Base-by-base conservation (phyloP, 305 asterid species). In the Rubia tinctorum region DNA sequence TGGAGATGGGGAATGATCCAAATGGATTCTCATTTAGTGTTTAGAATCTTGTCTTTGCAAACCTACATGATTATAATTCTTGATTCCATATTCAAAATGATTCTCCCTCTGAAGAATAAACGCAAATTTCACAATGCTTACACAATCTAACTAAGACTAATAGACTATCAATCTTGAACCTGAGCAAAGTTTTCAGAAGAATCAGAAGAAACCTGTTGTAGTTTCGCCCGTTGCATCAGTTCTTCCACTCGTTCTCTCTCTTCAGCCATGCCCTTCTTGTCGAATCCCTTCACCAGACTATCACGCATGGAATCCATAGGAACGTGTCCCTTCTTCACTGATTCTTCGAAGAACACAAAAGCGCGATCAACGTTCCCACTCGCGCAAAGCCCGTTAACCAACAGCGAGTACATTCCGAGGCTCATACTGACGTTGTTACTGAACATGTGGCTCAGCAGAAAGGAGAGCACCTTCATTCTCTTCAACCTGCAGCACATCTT, bases 401-500 rank as follows among this genome's bases (percentile, higher is more conserved):
- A 71, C 73, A 89, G 89, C 22, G 84, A 73, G 78, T 95, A 95
- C 1, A 84, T 87, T 23, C 98, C 96, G 10, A 77, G 84, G 80
- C 89, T 97, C 51, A 89, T 71, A 78, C 91, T 78, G 53, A 95
- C 84, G 55, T 89, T 85, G 39, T 92, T 90, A 71, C 77, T 81
- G 78, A 88, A 89, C 98, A 95, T 89, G 75, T 92, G 99, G 59
- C 61, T 82, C 84, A 95, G 70, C 85, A 95, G 69, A 84, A 90
- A 89, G 6, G 89, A 73, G 66, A 95, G 92, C 81, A 90, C 96
- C 82, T 89, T 95, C 94, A 86, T 86, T 79, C 98, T 85, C 45
- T 78, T 84, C 87, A 90, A 68, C 64, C 70, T 87, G 81, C 95
- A 95, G 79, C 98, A 92, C 99, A 95, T 88, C 80, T 92, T 95